Base-by-base conservation (phyloP, 768 basidiomycete genomes). In the Mycena alexandri region DNA sequence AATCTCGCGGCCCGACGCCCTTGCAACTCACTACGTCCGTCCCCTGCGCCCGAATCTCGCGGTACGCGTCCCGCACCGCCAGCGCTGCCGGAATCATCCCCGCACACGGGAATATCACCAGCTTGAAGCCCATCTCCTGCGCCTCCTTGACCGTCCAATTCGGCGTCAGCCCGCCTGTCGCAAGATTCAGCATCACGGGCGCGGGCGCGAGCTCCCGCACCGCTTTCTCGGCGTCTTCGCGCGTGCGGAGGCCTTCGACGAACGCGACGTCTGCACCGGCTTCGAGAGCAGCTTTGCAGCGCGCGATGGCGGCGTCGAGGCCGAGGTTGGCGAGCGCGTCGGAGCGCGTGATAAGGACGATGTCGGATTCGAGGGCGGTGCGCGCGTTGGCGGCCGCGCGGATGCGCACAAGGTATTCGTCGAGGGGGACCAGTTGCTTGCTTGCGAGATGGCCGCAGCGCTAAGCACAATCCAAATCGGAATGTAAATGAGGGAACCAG, bases 391-490 rank as follows among this genome's bases (percentile, higher is more conserved):
- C 84, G 0, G 86, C 86, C 1, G 85, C 86, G 54, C 85, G 83
- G 72, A 87, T 87, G 63, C 85, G 84, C 34, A 82, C 80, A 55
- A 86, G 57, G 71, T 85, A 87, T 67, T 86, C 86, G 56, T 84
- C 80, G 17, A 81, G 75, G 0, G 84, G 80, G 54, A 84, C 86
- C 63, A 87, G 79, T 68, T 86, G 82, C 74, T 88, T 88, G 58
- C 86, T 85, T 33, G 83, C 72, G 29, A 88, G 77, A 72, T 87
- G 87, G 0, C 87, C 86, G 73, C 87, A 88, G 13, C 80, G 85
- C 70, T 71, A 29, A 29, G 44, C 2, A 5, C 0, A 13, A 11
- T 9, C 29, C 33, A 12, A 43, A 19, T 73, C 85, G 86, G 9
- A 84, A 81, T 71, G 84, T 83, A 5, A 74, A 33, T 9, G 34